Evolutionary conservation across 257 asterid genomes (phyloP), one percentile per base, ranked within the genome.

Genomic region (Jasminum sambac): DNA sequence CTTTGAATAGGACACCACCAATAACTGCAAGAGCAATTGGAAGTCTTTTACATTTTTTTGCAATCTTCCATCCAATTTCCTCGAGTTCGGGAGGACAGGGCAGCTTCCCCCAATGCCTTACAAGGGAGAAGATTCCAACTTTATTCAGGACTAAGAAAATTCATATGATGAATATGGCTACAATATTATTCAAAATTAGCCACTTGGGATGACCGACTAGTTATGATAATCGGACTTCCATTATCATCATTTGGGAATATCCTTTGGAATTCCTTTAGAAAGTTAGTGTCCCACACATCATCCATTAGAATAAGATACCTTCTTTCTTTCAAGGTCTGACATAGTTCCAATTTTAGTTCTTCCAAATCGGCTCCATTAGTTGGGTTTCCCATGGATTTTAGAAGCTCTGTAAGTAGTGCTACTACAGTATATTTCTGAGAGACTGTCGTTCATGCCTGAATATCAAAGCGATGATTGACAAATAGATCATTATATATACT

Each of bases 21-120:
- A 79, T 59, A 5, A 79, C 78, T n/a, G 59, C 66, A 59, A 79
- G 59, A 48, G 80, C 75, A n/a, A 79, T 64, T 10, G 80, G 80
- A 37, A 79, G 80, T 25, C 83, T 80, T 4, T 71, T 26, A 19
- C 83, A 79, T 48, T 52, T 79, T 72, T 64, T 68, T 16, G n/a
- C n/a, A n/a, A n/a, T n/a, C n/a, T n/a, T n/a, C n/a, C n/a, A n/a
- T n/a, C n/a, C n/a, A n/a, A n/a, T 26, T 66, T 64, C 73, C 64
- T 71, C 73, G 67, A 80, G 39, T 43, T 76, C 77, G 41, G 55
- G 69, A 39, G 78, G 74, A 57, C 73, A 76, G 13, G 14, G 17
- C 66, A n/a, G 67, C 36, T 48, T 48, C 21, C 23, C 58, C 58
- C 5, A 48, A 48, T 3, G 9, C 58, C 24, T 48, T 48, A 5